Percentiles rank a stretch among this genome's conserved stretches.
phyloP scores from a whole-genome alignment of 139 green algal genomes.

The Dunaliella primolecta region DNA sequence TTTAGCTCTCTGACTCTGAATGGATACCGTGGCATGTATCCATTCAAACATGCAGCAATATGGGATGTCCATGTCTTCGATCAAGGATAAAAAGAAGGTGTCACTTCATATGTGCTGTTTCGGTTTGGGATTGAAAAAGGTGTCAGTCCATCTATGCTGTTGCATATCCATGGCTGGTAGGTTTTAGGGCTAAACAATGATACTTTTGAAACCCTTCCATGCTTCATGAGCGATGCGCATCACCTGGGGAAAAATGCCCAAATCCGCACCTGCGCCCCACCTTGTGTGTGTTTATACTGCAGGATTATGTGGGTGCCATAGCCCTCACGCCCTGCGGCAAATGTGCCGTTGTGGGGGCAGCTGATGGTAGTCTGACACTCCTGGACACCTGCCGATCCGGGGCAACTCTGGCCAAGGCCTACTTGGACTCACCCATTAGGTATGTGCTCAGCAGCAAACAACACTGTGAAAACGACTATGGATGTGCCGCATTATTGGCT shows the following conservation, averaged over 20 bases:
- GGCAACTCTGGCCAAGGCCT: background rate
- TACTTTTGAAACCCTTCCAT: too few species aligned
- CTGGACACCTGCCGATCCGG: constrained; percentile 24
- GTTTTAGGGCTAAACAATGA: too few species aligned
- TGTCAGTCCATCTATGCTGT: too few species aligned
- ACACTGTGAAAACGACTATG: background rate
- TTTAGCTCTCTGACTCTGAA: background rate
- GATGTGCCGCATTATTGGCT: background rate
- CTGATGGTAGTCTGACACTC: constrained; percentile 35
- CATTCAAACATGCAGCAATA: too few species aligned
- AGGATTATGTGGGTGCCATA: constrained; percentile 68
- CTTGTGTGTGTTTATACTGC: background rate
- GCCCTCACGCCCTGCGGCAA: constrained; percentile 24
- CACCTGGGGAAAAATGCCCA: background rate
- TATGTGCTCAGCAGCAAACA: background rate
- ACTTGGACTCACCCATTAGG: background rate
- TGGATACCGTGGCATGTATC: too few species aligned
- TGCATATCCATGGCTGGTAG: too few species aligned
- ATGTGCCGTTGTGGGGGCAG: constrained; percentile 20
- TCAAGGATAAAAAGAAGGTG: too few species aligned
- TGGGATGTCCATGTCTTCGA: too few species aligned
- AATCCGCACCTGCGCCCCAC: background rate
- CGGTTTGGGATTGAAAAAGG: too few species aligned
- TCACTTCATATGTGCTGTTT: too few species aligned
- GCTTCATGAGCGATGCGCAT: background rate